Conservation (phyloP, 2,329 filamentous ascomycete species). For the Alternaria dauci region DNA sequence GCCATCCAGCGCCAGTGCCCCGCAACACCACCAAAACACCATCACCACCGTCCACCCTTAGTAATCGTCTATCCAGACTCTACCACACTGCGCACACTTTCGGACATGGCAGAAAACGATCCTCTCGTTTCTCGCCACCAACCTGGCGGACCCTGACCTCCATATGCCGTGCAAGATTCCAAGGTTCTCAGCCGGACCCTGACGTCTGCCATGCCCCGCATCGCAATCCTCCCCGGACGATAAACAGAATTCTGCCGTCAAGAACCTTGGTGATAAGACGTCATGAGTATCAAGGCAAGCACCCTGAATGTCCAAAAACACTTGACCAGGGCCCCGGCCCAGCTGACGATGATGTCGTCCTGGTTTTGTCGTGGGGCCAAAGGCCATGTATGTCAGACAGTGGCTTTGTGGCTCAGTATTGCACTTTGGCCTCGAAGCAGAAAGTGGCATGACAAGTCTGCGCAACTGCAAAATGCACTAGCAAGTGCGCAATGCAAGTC, state of each 20-base stretch:
- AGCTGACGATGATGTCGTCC: conserved; percentile 16
- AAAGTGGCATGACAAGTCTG: background rate
- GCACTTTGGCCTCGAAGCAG: background rate
- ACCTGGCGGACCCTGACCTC: conserved; percentile 1
- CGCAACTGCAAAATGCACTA: background rate
- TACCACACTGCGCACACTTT: background rate
- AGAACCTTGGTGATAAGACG: conserved; percentile 5
- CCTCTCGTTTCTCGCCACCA: background rate
- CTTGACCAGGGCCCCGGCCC: conserved; percentile 1
- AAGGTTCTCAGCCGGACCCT: conserved; percentile 11
- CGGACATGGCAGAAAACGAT: background rate
- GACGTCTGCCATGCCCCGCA: conserved; percentile 22
- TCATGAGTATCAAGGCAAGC: conserved; percentile 6
- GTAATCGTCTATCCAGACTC: background rate
- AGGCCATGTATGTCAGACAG: conserved; percentile 10
- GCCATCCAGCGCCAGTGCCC: conserved; percentile 7
- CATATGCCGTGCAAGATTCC: conserved; percentile 1
- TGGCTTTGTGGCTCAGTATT: conserved; percentile 8
- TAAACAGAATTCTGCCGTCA: conserved; percentile 3
- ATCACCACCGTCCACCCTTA: background rate
- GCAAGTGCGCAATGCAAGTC: conserved; percentile 4
- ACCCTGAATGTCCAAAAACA: background rate
- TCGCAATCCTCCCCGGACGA: conserved; percentile 4
- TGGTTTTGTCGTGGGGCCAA: background rate
- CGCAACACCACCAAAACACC: conserved; percentile 12